Conservation (phyloP, 2,329 filamentous ascomycete species). For the Colletotrichum sojae region DNA sequence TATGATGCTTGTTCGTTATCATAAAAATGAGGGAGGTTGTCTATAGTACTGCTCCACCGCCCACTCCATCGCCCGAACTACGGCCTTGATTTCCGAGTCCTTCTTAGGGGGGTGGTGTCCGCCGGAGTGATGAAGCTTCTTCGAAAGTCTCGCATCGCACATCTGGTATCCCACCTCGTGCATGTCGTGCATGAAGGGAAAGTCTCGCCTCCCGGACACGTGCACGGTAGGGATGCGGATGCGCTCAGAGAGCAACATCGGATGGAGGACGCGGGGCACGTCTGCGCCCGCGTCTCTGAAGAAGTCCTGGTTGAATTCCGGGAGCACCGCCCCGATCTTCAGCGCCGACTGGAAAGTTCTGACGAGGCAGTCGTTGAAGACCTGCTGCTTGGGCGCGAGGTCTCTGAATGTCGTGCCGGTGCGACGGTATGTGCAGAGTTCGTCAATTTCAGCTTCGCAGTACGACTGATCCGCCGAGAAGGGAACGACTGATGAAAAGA, state of each 20-base stretch:
- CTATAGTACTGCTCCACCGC: constrained; percentile 29
- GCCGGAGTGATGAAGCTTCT: constrained; percentile 32
- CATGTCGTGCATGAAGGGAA: constrained; percentile 36
- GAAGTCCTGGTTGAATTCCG: constrained; percentile 33
- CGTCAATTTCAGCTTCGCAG: constrained; percentile 23
- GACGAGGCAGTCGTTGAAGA: constrained; percentile 32
- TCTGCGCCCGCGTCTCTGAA: neutral
- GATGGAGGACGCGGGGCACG: constrained; percentile 25
- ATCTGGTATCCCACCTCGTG: constrained; percentile 34
- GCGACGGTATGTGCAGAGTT: constrained; percentile 19
- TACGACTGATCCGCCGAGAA: constrained; percentile 24
- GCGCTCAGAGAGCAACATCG: constrained; percentile 22
- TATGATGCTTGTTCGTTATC: neutral
- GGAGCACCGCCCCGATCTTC: constrained; percentile 27
- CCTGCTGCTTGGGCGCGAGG: constrained; percentile 16
- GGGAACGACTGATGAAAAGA: constrained; percentile 33
- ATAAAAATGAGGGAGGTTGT: constrained; percentile 26
- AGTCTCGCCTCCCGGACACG: constrained; percentile 28
- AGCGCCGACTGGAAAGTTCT: constrained; percentile 27
- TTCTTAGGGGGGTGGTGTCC: constrained; percentile 33
- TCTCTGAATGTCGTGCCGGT: neutral
- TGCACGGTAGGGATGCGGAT: constrained; percentile 38
- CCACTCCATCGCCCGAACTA: constrained; percentile 39
- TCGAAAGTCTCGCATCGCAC: constrained; percentile 21
- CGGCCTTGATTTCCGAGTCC: constrained; percentile 29